Base-by-base conservation (phyloP, 2,329 filamentous ascomycete species). In the Hortaea sp. region DNA sequence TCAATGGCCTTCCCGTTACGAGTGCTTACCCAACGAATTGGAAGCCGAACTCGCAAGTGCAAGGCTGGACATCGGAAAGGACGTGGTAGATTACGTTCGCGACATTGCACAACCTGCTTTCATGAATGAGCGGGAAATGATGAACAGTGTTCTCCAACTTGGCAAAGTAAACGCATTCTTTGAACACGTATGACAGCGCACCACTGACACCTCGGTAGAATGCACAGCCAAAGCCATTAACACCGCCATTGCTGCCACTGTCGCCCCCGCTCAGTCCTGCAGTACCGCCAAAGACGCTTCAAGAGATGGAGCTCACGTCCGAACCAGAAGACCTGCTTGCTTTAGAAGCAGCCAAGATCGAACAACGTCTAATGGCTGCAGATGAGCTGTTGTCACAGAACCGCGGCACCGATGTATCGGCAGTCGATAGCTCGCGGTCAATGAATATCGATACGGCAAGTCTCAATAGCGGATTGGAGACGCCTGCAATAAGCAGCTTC, bases 171-270 rank as follows among this genome's bases (percentile, higher is more conserved):
- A 50, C 37, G 20, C 20, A 20, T 20, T 20, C 20, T 20, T 20
- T 20, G 20, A 20, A 20, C 20, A 20, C 20, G 20, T 20, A 20
- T 20, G 20, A 20, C 20, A 20, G 20, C 20, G 20, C 20, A 20
- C 20, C 20, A 20, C 32, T 35, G 32, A 35, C 32, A n/a, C 7
- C 9, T 35, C 9, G 34, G 3, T 41, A 69, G 67, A 58, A 60
- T 28, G 43, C 45, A 37, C 51, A 42, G 29, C 35, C 54, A 5
- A 57, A 59, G 30, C 61, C 62, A 11, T 7, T 73, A n/a, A 69
- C 71, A 2, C 73, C 73, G n/a, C 70, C 70, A 4, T 53, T 76
- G 6, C 60, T 75, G 12, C 69, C 72, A 12, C 46, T 67, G 3
- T 69, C 69, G 29, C 71, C 70, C 28, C 55, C 63, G 5, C 44